phyloP scores from a whole-genome alignment of 2,329 filamentous ascomycete species.

The Simplicillium sp. region DNA sequence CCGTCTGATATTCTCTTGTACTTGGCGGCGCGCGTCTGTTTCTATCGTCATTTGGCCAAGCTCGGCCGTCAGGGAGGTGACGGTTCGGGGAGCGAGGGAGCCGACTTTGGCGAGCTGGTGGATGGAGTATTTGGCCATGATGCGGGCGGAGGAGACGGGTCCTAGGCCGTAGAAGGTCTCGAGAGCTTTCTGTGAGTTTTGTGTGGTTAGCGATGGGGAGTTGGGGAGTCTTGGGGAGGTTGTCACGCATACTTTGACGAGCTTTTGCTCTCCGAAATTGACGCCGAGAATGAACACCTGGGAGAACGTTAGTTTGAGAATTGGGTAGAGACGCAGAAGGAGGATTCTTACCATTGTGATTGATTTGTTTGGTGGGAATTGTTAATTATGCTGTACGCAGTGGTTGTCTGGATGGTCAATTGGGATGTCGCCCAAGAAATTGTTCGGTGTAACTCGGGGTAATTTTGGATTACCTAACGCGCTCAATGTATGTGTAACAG shows the following conservation, averaged over 20 bases:
- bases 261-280: slow-evolving; percentile 74
- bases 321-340: no score
- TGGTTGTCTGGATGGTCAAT: not conserved
- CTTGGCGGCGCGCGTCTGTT: slow-evolving; percentile 68
- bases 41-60: slow-evolving; percentile 90
- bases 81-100: slow-evolving; percentile 62
- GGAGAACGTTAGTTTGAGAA: not conserved
- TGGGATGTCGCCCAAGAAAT: not conserved
- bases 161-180: slow-evolving; percentile 83
- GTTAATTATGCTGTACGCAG: not conserved
- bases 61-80: slow-evolving; percentile 75
- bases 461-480: no score
- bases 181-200: slow-evolving; percentile 53
- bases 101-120: slow-evolving; percentile 75
- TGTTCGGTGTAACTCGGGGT: no score
- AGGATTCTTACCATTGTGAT: slow-evolving; percentile 8
- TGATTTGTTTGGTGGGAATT: not conserved
- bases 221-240: not conserved
- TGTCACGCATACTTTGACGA: slow-evolving; percentile 61
- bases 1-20: slow-evolving; percentile 77
- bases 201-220: slow-evolving; percentile 1
- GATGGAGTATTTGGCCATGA: slow-evolving; percentile 85
- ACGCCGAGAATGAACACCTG: slow-evolving; percentile 79
- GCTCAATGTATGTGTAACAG: no score
- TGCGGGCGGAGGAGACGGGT: slow-evolving; percentile 54